Base-by-base conservation (phyloP, 331 rosid species). In the Spiraea crenata region DNA sequence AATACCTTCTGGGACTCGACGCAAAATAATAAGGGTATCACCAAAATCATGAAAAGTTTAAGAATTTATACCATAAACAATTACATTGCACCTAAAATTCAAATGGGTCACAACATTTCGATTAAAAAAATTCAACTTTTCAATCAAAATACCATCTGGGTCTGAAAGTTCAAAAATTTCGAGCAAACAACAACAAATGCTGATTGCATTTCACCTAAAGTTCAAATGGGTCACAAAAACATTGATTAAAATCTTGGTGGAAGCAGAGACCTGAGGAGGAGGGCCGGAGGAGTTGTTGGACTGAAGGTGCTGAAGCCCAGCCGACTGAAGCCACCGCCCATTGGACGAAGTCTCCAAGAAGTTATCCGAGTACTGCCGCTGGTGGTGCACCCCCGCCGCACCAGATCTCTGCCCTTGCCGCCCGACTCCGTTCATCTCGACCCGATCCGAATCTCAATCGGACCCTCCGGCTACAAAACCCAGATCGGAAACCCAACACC, bases 361-460 rank as follows among this genome's bases (percentile, higher is more conserved):
- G 82, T 95, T 84, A 39, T 91, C 99, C 20, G 99, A 89, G 89
- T 86, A 70, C 64, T 93, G 99, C 7, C 97, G 87, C 79, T 91
- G 96, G 60, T 93, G 99, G 57, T 91, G 97, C 75, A 88, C 86
- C 76, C 85, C 91, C 1, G 88, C 58, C 35, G 84, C 84, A 75
- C 83, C 90, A 86, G 99, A 93, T 93, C 97, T 91, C 89, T 58
- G 93, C 74, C 97, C 92, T 59, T 83, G 99, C 17, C 91, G 86
- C 58, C 95, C 97, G 9, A 73, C 81, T 7, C 91, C 96, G 85
- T 88, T 95, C 99, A 95, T 95, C 41, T 68, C 85, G 45, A 42
- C 63, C 66, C 55, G 56, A 63, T 46, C 57, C 64, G 49, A 77
- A 54, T 59, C 69, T 39, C 80, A 62, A 75, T 65, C 50, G 54